Percentiles rank a stretch among this genome's conserved stretches.
Evolutionary conservation across 495 filamentous ascomycete genomes (phyloP).

Genomic region (Niebla homalea): DNA sequence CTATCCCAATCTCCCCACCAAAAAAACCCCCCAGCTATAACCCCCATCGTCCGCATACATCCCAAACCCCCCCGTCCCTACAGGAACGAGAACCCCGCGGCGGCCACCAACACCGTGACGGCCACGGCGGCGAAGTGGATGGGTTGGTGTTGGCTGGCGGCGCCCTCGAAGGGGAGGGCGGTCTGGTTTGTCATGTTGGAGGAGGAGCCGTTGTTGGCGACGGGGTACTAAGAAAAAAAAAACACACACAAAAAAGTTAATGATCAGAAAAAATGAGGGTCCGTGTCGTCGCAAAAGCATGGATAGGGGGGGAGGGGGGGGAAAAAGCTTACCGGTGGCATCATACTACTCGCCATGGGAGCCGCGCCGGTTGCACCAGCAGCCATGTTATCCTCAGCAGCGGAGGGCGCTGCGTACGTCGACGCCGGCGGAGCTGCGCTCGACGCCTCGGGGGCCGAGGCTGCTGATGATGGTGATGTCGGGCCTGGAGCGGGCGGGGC

Average conservation of each 20-base stretch:
- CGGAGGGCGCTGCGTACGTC: background rate
- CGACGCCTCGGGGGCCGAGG: background rate
- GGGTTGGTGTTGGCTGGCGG: background rate
- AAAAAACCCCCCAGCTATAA: background rate
- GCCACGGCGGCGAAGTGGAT: background rate
- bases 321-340: background rate
- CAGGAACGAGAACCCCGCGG: background rate
- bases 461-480: background rate
- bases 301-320: background rate
- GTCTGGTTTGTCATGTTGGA: conserved; percentile 4
- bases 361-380: background rate
- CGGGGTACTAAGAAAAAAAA: background rate
- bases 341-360: background rate
- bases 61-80: background rate
- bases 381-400: background rate
- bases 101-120: background rate
- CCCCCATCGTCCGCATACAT: no score
- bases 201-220: background rate
- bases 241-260: background rate
- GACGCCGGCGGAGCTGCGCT: background rate
- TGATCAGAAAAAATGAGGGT: background rate
- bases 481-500: background rate
- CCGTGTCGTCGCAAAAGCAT: background rate
- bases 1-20: background rate
- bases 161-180: conserved; percentile 2